Conservation (phyloP, 2,329 filamentous ascomycete genomes). For the Lasiodiplodia sp. region DNA sequence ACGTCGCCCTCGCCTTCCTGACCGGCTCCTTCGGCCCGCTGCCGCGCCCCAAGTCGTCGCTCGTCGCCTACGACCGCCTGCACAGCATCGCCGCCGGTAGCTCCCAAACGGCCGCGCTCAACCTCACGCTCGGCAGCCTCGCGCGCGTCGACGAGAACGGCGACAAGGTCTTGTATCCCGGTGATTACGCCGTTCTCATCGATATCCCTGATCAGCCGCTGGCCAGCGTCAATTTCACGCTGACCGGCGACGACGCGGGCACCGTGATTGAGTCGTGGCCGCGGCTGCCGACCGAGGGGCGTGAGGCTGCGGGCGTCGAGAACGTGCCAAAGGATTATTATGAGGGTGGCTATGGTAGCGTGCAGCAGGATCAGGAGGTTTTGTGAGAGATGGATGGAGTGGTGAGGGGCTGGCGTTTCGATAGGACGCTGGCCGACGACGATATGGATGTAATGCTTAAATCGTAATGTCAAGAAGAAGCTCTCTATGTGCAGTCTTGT, state of each 20-base stretch:
- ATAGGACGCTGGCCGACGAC: too few species aligned
- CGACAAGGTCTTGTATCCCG: slow-evolving; percentile 62
- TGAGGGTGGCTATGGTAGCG: slow-evolving; percentile 39
- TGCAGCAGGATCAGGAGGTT: slow-evolving; percentile 2
- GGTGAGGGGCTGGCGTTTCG: not conserved
- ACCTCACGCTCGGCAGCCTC: slow-evolving; percentile 58
- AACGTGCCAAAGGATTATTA: slow-evolving; percentile 39
- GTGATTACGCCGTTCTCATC: slow-evolving; percentile 51
- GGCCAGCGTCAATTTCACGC: slow-evolving; percentile 52
- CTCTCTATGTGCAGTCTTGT: too few species aligned
- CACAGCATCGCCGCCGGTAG: slow-evolving; percentile 46
- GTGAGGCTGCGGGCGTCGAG: slow-evolving; percentile 16
- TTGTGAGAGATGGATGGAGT: not conserved
- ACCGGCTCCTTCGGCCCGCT: slow-evolving; percentile 56
- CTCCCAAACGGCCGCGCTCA: slow-evolving; percentile 45
- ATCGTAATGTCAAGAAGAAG: too few species aligned
- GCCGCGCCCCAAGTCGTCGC: slow-evolving; percentile 61
- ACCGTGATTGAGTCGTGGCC: slow-evolving; percentile 52
- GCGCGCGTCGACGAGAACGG: slow-evolving; percentile 60
- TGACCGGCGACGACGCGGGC: slow-evolving; percentile 53
- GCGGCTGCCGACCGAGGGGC: slow-evolving; percentile 35
- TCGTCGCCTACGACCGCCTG: slow-evolving; percentile 60
- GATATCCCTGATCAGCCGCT: slow-evolving; percentile 39
- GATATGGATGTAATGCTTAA: too few species aligned
- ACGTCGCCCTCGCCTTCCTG: slow-evolving; percentile 60